A percentile compares a stretch with the other conserved stretches of the same genome.
phyloP scores from a whole-genome alignment of 2,329 filamentous ascomycete genomes.

The Eurotiales sp. region DNA sequence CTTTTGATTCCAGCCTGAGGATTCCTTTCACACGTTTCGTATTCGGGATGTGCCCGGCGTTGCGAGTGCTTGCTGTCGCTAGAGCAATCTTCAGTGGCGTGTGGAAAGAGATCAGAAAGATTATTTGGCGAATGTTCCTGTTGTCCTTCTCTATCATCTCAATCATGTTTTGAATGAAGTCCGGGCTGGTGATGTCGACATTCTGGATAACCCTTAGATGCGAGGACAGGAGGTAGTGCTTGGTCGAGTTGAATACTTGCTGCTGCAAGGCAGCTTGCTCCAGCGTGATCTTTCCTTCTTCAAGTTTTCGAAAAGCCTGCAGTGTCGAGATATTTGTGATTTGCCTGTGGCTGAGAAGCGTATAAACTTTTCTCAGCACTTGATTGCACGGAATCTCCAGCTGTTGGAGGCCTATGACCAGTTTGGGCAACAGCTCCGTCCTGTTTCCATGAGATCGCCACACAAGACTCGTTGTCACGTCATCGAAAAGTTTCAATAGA shows the following conservation, averaged over 20 bases:
- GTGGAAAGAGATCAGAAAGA: conserved; percentile 34
- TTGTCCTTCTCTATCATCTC: conserved; percentile 29
- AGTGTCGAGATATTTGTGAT: conserved; percentile 22
- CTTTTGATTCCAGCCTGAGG: conserved; percentile 12
- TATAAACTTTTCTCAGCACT: conserved; percentile 25
- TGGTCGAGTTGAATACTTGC: conserved; percentile 24
- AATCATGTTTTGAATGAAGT: conserved; percentile 29
- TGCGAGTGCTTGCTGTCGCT: conserved; percentile 26
- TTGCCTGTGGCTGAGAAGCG: conserved; percentile 23
- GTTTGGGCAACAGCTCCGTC: conserved; percentile 24
- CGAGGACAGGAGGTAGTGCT: conserved; percentile 23
- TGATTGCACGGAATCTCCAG: conserved; percentile 29
- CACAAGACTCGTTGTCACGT: conserved; percentile 11
- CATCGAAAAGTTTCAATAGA: conserved; percentile 28
- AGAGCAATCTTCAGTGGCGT: conserved; percentile 37
- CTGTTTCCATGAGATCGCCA: conserved; percentile 14
- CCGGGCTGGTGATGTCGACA: conserved; percentile 32
- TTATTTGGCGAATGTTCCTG: conserved; percentile 24
- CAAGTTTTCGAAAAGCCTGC: conserved; percentile 23
- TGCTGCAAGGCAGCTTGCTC: conserved; percentile 26
- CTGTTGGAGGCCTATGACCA: conserved; percentile 27
- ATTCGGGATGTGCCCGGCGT: conserved; percentile 11
- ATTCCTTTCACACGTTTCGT: conserved; percentile 8
- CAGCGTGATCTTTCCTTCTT: conserved; percentile 25
- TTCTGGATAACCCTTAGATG: conserved; percentile 30